Conservation (phyloP, 257 asterid species). For the Paraleonurus japonicus region DNA sequence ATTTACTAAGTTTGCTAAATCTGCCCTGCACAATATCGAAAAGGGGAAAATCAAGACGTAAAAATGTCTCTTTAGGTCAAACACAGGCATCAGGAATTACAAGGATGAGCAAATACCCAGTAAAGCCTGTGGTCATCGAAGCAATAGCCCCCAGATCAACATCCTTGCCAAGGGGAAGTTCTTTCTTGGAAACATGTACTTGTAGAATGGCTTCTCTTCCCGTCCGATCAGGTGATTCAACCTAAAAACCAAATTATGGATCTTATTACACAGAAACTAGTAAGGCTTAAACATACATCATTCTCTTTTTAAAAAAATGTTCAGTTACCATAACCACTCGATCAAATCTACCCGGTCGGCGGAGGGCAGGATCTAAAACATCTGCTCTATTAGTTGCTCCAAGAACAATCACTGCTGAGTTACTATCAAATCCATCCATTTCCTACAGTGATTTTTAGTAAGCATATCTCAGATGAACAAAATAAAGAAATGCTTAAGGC, state of each 20-base stretch:
- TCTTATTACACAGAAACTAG: slow-evolving; percentile 14
- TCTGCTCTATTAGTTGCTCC: slow-evolving; percentile 99
- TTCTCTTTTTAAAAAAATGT: slow-evolving; percentile 17
- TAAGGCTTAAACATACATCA: slow-evolving; percentile 12
- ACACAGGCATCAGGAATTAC: slow-evolving; percentile 6
- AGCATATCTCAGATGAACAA: slow-evolving; percentile 25
- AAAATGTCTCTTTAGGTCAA: slow-evolving; percentile 12
- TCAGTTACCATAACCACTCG: slow-evolving; percentile 83
- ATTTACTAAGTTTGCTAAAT: slow-evolving; percentile 96
- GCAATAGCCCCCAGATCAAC: slow-evolving; percentile 79
- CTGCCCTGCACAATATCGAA: slow-evolving; percentile 71
- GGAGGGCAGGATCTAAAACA: slow-evolving; percentile 96
- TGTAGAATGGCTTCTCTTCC: slow-evolving; percentile 96
- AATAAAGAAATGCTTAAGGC: slow-evolving; percentile 4
- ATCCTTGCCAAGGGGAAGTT: slow-evolving; percentile 88
- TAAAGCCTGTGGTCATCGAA: slow-evolving; percentile 96
- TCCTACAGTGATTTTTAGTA: slow-evolving; percentile 58
- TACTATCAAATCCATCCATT: slow-evolving; percentile 99
- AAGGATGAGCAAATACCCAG: slow-evolving; percentile 62
- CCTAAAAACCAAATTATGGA: slow-evolving; percentile 48
- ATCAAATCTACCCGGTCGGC: slow-evolving; percentile 99
- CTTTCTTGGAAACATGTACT: slow-evolving; percentile 88
- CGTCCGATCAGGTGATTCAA: slow-evolving; percentile 92
- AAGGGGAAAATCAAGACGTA: slow-evolving; percentile 19
- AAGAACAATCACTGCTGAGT: slow-evolving; percentile 94